Evolutionary conservation across 2,329 filamentous ascomycete genomes (phyloP).

Genomic region (Aspergillus brunneoviolaceus): DNA sequence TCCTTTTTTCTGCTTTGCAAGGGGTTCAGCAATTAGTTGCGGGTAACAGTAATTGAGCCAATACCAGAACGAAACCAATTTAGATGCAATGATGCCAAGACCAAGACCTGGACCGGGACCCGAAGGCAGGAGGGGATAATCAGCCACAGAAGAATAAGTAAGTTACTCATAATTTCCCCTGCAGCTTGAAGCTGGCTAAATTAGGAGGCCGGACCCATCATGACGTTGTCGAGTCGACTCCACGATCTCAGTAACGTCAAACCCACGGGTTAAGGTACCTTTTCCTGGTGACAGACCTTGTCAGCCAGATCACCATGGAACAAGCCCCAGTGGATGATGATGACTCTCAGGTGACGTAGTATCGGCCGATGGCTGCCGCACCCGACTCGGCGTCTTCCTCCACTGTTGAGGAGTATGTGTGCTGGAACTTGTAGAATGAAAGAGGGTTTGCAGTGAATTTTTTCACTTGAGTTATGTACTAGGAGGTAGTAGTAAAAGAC

Average conservation of each 20-base stretch:
- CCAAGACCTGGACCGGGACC: background rate
- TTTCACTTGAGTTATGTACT: too few species aligned
- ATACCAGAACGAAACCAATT: background rate
- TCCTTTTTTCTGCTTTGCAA: background rate
- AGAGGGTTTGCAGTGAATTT: too few species aligned
- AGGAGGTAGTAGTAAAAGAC: too few species aligned
- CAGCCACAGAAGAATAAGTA: background rate
- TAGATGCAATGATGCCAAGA: background rate
- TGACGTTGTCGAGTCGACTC: constrained; percentile 2
- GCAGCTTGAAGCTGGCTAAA: background rate
- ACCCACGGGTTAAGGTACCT: background rate
- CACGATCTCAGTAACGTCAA: background rate
- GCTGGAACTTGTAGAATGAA: background rate
- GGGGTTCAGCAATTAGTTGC: constrained; percentile 1
- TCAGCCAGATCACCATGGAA: background rate
- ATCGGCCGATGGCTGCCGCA: background rate
- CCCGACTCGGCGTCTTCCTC: background rate
- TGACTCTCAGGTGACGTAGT: constrained; percentile 2
- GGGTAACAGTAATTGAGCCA: constrained; percentile 8
- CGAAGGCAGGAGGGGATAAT: background rate
- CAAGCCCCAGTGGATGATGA: background rate
- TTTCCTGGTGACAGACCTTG: background rate
- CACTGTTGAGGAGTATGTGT: background rate
- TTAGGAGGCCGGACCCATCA: background rate
- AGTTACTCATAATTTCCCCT: background rate